phyloP scores from a whole-genome alignment of 2,329 filamentous ascomycete species.

The Pyricularia sp. region DNA sequence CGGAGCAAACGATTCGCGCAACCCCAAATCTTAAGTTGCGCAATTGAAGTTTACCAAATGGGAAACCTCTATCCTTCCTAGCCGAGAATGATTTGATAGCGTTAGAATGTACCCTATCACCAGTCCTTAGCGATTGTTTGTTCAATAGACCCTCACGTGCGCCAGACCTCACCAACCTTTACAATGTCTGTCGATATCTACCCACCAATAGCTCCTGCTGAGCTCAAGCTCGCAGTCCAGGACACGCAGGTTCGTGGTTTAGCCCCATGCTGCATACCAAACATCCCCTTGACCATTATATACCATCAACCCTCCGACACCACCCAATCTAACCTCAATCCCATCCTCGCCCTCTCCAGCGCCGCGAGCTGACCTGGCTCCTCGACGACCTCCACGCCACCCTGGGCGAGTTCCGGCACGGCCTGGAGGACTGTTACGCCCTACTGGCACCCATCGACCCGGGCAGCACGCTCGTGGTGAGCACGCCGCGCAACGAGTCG shows the following conservation, averaged over 20 bases:
- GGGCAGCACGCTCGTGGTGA: conserved; percentile 80
- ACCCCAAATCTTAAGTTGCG: not conserved
- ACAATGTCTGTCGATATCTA: conserved; percentile 47
- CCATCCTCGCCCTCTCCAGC: conserved; percentile 19
- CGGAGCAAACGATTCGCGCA: not conserved
- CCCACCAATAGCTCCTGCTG: conserved; percentile 36
- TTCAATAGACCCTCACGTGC: not conserved
- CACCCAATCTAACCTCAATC: conserved; percentile 16
- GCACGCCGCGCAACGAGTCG: conserved; percentile 72
- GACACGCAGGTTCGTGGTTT: conserved; percentile 33
- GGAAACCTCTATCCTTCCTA: not conserved
- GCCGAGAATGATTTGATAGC: not conserved
- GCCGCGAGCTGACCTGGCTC: conserved; percentile 42
- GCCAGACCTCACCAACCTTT: not conserved
- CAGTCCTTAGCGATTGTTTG: not conserved
- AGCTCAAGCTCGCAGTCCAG: conserved; percentile 36
- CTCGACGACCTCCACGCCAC: conserved; percentile 33
- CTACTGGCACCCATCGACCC: conserved; percentile 75
- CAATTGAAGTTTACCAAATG: not conserved
- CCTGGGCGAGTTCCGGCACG: conserved; percentile 40
- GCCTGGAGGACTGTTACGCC: conserved; percentile 78
- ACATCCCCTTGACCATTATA: not conserved
- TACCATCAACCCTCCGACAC: too few relatives aligned
- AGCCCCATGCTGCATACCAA: not conserved
- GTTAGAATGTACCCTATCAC: not conserved